Conservation (phyloP, 164 flowering plant genomes). For the Amborella trichopoda region DNA sequence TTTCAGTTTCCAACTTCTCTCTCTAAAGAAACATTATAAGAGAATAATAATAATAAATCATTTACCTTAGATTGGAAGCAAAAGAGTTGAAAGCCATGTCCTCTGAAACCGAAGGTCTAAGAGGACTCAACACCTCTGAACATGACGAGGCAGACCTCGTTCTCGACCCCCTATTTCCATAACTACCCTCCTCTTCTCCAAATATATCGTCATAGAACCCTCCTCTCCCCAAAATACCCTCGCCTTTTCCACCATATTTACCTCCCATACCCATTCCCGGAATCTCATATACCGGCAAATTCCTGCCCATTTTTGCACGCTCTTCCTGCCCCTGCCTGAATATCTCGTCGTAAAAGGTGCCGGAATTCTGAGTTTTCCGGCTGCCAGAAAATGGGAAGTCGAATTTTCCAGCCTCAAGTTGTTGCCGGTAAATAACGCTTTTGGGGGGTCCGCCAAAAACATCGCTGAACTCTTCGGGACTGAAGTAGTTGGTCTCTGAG, state of each 20-base stretch:
- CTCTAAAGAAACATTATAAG: too few relatives aligned
- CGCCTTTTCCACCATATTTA: neutral
- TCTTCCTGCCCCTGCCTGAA: conserved; percentile 31
- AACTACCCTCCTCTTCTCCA: conserved; percentile 37
- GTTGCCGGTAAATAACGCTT: conserved; percentile 31
- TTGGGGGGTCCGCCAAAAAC: conserved; percentile 94
- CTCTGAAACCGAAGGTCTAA: conserved; percentile 29
- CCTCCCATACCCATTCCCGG: conserved; percentile 15
- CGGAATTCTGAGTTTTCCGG: conserved; percentile 4
- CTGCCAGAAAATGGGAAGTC: conserved; percentile 33
- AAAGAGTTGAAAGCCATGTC: conserved; percentile 36
- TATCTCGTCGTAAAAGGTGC: conserved; percentile 42
- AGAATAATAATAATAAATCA: neutral
- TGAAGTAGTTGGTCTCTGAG: conserved; percentile 7
- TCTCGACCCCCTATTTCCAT: conserved; percentile 24
- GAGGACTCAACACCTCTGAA: conserved; percentile 68
- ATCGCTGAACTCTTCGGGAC: conserved; percentile 53
- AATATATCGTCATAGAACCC: conserved; percentile 54
- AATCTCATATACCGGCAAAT: conserved; percentile 42
- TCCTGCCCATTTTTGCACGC: conserved; percentile 23
- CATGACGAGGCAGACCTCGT: conserved; percentile 24
- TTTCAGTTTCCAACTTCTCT: too few relatives aligned
- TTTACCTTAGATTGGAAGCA: conserved; percentile 70
- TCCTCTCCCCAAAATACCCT: conserved; percentile 5
- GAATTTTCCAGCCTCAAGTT: too few relatives aligned